phyloP scores from a whole-genome alignment of 441 rosid species.

The Monsonia emarginata region DNA sequence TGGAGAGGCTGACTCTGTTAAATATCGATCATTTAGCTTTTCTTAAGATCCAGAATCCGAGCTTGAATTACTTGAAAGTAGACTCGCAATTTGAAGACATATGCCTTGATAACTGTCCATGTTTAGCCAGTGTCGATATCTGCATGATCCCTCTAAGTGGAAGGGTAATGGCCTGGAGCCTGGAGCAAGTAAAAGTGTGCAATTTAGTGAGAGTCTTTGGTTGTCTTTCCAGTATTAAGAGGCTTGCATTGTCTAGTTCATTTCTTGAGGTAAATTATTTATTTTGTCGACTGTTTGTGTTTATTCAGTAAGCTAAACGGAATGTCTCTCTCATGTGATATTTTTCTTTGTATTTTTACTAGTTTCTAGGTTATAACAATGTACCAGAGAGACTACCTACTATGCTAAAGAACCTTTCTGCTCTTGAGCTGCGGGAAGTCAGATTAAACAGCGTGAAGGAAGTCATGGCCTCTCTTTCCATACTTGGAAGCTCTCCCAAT shows the following conservation, averaged over 20 bases:
- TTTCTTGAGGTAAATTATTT: slow-evolving; percentile 25
- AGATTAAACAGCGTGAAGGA: slow-evolving; percentile 16
- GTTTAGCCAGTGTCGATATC: slow-evolving; percentile 22
- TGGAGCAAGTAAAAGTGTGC: slow-evolving; percentile 12
- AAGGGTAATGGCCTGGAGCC: neutral
- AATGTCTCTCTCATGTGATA: neutral
- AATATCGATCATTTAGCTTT: slow-evolving; percentile 19
- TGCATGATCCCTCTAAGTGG: slow-evolving; percentile 19
- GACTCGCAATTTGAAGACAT: slow-evolving; percentile 26
- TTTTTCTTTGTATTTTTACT: neutral
- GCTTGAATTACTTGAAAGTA: slow-evolving; percentile 26
- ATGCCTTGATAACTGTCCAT: slow-evolving; percentile 17
- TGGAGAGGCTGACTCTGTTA: slow-evolving; percentile 20
- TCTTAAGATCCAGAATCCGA: slow-evolving; percentile 22
- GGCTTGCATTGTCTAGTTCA: slow-evolving; percentile 18
- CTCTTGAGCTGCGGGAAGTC: slow-evolving; percentile 23
- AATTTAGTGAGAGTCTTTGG: slow-evolving; percentile 22
- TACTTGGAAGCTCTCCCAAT: slow-evolving; percentile 27
- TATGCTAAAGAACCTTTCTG: slow-evolving; percentile 11
- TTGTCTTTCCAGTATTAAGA: slow-evolving; percentile 15
- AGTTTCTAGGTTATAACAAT: slow-evolving; percentile 22
- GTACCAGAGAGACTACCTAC: slow-evolving; percentile 18
- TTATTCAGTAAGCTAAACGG: neutral
- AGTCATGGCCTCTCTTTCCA: slow-evolving; percentile 12
- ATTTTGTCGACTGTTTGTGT: neutral